phyloP scores from a whole-genome alignment of 1,284 basidiomycete species.

The Puccinia novopanici region DNA sequence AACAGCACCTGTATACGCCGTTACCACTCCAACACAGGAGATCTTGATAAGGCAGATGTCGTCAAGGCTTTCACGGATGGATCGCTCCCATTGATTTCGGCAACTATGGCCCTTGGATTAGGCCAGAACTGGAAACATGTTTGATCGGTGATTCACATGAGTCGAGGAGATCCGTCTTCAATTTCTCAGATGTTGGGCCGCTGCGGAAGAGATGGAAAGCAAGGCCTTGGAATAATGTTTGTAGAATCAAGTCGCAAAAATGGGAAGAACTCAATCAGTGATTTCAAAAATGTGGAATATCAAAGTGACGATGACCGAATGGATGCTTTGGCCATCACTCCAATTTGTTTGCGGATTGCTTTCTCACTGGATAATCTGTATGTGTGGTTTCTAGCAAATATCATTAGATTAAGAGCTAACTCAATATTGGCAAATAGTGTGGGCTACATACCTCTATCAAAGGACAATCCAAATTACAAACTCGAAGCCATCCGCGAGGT shows the following conservation, averaged over 20 bases:
- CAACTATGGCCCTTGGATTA: too few relatives aligned
- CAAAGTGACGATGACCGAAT: neutral
- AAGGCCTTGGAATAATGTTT: neutral
- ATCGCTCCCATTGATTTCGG: too few relatives aligned
- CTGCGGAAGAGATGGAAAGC: neutral
- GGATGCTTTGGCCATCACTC: constrained; percentile 4
- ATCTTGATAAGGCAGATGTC: too few relatives aligned
- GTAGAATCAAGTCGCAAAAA: neutral
- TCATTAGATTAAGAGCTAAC: neutral
- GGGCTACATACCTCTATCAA: neutral
- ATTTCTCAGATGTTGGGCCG: neutral
- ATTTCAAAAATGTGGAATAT: neutral
- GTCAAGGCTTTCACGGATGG: too few relatives aligned
- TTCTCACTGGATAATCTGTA: neutral
- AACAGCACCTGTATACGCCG: too few relatives aligned
- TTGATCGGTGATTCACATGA: too few relatives aligned
- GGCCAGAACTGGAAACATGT: too few relatives aligned
- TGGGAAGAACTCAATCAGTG: neutral
- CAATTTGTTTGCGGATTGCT: neutral
- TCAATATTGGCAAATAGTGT: neutral
- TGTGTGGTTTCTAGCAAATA: neutral
- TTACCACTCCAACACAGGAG: too few relatives aligned
- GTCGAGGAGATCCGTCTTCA: too few relatives aligned
- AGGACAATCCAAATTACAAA: constrained; percentile 13
- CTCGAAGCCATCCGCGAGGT: too few relatives aligned